Evolutionary conservation across 2,329 filamentous ascomycete species (phyloP), one percentile per base, ranked within the genome.

Genomic region (Chrysoporthe deuterocubensis): DNA sequence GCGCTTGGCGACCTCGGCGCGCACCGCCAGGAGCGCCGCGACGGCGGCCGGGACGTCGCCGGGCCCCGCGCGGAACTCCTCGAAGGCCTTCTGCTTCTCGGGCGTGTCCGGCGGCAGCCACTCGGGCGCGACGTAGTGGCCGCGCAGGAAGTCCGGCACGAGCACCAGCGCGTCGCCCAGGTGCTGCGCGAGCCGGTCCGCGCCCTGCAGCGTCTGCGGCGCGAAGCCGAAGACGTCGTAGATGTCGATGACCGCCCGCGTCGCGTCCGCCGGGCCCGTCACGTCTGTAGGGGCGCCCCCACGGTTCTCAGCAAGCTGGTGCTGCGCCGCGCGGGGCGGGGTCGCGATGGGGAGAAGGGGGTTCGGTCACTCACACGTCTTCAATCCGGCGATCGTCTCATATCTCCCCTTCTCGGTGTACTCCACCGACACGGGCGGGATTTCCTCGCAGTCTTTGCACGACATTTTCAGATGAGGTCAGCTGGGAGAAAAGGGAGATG

Each of bases 221-320:
- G 78, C 74, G 61, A 79, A 70, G 68, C 83, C 81, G 70, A 85
- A 84, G 71, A 84, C 76, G 73, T 85, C 84, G 74, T 82, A 84
- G 67, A 85, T 75, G 67, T 80, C 75, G 21, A 85, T 74, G 11
- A 85, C 76, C 57, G 79, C 82, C 54, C 72, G 75, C 43, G 74
- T 75, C 14, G 79, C 73, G 44, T 74, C 72, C 11, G 74, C 73
- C 43, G 80, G 75, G 46, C 78, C 76, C 2, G 75, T 73, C 4
- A 81, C 73, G 64, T 83, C 82, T 75, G 73, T 68, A 9, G 14
- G 21, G 26, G 52, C 5, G 21, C n/a, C 18, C 9, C 4, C 4
- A 69, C 64, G 60, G 42, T 68, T n/a, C 40, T 58, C 37, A 26
- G 26, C 26, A 26, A 26, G 26, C 26, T 26, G 26, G 26, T 26